Evolutionary conservation across 306 rosid genomes (phyloP).

Genomic region (Begonia peltatifolia): DNA sequence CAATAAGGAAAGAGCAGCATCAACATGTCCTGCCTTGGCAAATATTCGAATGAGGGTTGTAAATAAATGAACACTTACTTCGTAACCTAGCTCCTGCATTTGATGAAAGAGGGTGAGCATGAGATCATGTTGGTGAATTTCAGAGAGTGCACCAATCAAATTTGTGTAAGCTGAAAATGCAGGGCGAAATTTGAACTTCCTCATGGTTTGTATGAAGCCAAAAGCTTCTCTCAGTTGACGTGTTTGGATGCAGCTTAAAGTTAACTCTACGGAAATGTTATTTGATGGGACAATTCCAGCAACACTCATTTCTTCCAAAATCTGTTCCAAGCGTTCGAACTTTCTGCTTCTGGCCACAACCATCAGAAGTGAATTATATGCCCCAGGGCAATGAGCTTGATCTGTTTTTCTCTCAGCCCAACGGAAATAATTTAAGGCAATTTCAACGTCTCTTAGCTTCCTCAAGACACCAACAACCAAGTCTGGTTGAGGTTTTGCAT

Average conservation of each 20-base stretch:
- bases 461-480: constrained; percentile 62
- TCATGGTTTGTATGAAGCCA: constrained; percentile 56
- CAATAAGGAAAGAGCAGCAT: constrained; percentile 82
- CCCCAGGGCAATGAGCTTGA: constrained; percentile 45
- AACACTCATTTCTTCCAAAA: constrained; percentile 80
- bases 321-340: constrained; percentile 41
- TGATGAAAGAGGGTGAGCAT: constrained; percentile 63
- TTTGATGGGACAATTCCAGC: constrained; percentile 73
- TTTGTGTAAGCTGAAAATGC: constrained; percentile 84
- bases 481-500: constrained; percentile 49
- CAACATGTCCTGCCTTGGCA: constrained; percentile 61
- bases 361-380: constrained; percentile 66
- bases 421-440: constrained; percentile 52
- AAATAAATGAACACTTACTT: constrained; percentile 63
- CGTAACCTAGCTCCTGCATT: constrained; percentile 95
- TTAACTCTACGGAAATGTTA: constrained; percentile 40
- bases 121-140: constrained; percentile 34
- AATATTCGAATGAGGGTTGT: constrained; percentile 76
- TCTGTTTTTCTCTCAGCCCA: constrained; percentile 71
- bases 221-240: constrained; percentile 51
- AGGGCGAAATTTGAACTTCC: constrained; percentile 88
- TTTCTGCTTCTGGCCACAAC: constrained; percentile 67
- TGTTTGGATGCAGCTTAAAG: constrained; percentile 35
- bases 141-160: constrained; percentile 69
- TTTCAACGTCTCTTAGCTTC: constrained; percentile 50